Conservation (phyloP, 164 flowering plant genomes). For the Saururus chinensis region DNA sequence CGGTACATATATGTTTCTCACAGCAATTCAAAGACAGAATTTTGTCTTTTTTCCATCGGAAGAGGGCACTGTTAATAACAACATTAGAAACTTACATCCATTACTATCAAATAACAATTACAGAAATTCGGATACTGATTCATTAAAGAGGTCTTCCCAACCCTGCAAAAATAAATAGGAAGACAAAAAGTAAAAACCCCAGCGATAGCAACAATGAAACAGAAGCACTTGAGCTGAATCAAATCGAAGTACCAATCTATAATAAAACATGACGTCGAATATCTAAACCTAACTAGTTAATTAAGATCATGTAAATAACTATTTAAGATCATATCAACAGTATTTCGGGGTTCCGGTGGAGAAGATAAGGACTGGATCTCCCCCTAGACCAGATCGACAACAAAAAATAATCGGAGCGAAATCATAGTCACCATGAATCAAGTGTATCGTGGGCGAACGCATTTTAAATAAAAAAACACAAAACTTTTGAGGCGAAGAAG, state of each 20-base stretch:
- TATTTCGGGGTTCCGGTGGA: too few species aligned
- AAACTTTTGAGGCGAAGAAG: neutral
- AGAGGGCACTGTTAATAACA: too few species aligned
- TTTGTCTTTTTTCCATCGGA: too few species aligned
- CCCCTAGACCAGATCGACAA: too few species aligned
- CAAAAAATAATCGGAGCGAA: too few species aligned
- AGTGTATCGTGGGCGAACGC: neutral
- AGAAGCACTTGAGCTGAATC: neutral
- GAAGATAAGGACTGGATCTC: too few species aligned
- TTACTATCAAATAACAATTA: neutral
- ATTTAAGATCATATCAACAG: too few species aligned
- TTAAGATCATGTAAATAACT: too few species aligned
- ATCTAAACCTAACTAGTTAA: too few species aligned
- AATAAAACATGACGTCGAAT: too few species aligned
- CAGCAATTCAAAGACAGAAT: neutral
- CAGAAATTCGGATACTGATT: conserved; percentile 48
- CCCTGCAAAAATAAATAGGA: conserved; percentile 26
- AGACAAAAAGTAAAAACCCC: neutral
- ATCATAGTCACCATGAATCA: too few species aligned
- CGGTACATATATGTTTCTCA: neutral
- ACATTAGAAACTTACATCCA: neutral
- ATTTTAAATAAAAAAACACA: neutral
- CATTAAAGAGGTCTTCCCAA: conserved; percentile 80
- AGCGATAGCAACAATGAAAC: neutral
- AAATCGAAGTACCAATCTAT: neutral